Base-by-base conservation (phyloP, 2,329 filamentous ascomycete genomes). In the Xylariaceae sp. region DNA sequence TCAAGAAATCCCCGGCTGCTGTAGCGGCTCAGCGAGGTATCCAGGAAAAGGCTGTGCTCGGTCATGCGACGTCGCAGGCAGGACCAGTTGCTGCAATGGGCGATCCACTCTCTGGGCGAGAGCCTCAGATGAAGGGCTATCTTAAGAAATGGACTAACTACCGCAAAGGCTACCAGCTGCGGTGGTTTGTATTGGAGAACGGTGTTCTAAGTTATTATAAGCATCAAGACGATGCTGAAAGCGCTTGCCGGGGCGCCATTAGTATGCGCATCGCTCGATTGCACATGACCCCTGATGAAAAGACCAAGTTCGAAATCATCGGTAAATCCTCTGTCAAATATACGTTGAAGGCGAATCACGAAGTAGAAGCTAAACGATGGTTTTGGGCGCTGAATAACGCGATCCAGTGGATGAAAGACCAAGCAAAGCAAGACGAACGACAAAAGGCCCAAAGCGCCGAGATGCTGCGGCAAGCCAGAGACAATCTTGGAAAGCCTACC, bases 121-220 rank as follows among this genome's bases (percentile, higher is more conserved):
- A 99, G 67, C 88, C 89, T 16, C 92, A 97, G 72, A 97, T 99
- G 89, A 96, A 95, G 74, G 94, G 94, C 6, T 99, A 97, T 70
- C 77, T 99, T 53, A 97, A 96, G 74, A 99, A 99, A 71, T 99
- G 94, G 94, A 99, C 94, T 45, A 99, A 99, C 70, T 99, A 99
- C 70, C 92, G 92, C 19, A 92, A 89, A 68, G 94, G 94, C 8
- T 99, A 96, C 74, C 96, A 99, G 74, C 72, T 99, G 59, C 81
- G 94, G 56, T 99, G 92, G 92, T 99, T 99, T 68, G 94, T 97
- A 13, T 81, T 99, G 8, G 94, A 99, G 69, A 94, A 99, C 68
- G 94, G 94, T 12, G 92, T 99, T 12, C 73, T 99, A 61, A 97
- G 94, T 72, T 99, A 99, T 74, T 99, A 97, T 76, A 99, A 99